Percentiles rank a stretch among this genome's conserved stretches.
phyloP scores from a whole-genome alignment of 2,329 filamentous ascomycete genomes.

The Ilyonectria robusta region DNA sequence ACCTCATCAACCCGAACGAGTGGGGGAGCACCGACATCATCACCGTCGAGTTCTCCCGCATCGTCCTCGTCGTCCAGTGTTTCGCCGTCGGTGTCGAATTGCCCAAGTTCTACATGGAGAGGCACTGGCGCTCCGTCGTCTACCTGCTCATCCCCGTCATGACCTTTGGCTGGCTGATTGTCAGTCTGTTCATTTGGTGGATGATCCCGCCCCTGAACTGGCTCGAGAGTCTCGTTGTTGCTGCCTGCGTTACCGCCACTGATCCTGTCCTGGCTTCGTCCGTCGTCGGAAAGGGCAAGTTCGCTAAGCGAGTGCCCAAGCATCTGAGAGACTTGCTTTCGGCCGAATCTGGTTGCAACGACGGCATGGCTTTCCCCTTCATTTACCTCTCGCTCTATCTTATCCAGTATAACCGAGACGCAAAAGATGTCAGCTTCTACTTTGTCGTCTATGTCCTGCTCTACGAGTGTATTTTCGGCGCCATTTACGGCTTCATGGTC shows the following conservation, averaged over 20 bases:
- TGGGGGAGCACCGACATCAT: conserved; percentile 91
- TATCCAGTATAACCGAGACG: conserved; percentile 82
- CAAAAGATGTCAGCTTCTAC: conserved; percentile 80
- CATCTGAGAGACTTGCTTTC: conserved; percentile 96
- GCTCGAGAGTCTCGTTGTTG: conserved; percentile 89
- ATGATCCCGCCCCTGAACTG: conserved; percentile 84
- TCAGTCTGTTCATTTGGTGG: conserved; percentile 96
- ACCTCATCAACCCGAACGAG: conserved; percentile 80
- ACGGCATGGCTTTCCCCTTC: conserved; percentile 99
- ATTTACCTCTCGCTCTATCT: conserved; percentile 94
- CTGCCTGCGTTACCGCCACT: conserved; percentile 96
- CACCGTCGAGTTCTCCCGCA: conserved; percentile 89
- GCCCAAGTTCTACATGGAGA: conserved; percentile 97
- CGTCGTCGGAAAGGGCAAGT: conserved; percentile 98
- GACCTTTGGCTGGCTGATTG: conserved; percentile 95
- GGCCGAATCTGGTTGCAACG: conserved; percentile 98
- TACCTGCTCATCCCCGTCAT: conserved; percentile 94
- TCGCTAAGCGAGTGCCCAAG: conserved; percentile 96
- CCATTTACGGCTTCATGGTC: conserved; percentile 87
- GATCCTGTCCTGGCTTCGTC: conserved; percentile 97
- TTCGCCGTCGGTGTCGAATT: conserved; percentile 93
- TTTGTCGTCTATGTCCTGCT: conserved; percentile 93
- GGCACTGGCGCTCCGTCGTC: conserved; percentile 93
- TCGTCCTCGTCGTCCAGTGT: conserved; percentile 92
- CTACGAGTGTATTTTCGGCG: conserved; percentile 96